Evolutionary conservation across 1,139 yeast species (phyloP), one percentile per base, ranked within the genome.

Genomic region (Groenewaldozyma auringiensis): DNA sequence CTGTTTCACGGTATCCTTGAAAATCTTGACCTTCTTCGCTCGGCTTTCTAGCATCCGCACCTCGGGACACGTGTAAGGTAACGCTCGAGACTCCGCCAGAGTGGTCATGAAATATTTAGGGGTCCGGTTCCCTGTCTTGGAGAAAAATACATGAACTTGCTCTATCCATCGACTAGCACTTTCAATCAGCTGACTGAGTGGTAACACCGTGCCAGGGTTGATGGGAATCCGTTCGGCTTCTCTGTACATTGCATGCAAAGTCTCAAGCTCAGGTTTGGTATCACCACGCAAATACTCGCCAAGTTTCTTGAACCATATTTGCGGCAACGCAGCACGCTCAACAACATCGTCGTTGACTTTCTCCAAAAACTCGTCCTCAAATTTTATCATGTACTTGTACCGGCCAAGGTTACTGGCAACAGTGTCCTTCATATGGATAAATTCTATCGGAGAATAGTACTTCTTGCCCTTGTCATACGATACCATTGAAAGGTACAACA

Each of bases 31-130:
- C 52, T 79, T 83, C 33, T 58, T 63, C 20, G 74, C 73, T 44
- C 80, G 71, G 50, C 76, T 82, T 9, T 72, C 51, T 6, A 83
- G 63, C 53, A 75, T 80, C n/a, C 75, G 81, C 48, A 79, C 70
- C 57, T 83, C 92, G 1, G 78, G 71, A 33, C 79, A 67, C 2
- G 71, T 62, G 47, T 83, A 76, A 21, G 75, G 72, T 44, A 81
- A 58, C 0, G 60, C 55, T 1, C 79, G 75, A 4, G 81, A 74
- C 42, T 69, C 69, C 9, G 67, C 69, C 4, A 81, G 59, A 21
- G 83, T 56, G 2, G 43, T 44, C 43, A 68, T 65, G 32, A 74
- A 56, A 18, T 57, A 54, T 3, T 54, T 57, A 2, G 62, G 59
- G 43, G 14, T 25, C 32, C 40, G 25, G 63, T 47, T 46, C 67